Conservation (phyloP, 2,329 filamentous ascomycete genomes). For the Exophiala xenobiotica region DNA sequence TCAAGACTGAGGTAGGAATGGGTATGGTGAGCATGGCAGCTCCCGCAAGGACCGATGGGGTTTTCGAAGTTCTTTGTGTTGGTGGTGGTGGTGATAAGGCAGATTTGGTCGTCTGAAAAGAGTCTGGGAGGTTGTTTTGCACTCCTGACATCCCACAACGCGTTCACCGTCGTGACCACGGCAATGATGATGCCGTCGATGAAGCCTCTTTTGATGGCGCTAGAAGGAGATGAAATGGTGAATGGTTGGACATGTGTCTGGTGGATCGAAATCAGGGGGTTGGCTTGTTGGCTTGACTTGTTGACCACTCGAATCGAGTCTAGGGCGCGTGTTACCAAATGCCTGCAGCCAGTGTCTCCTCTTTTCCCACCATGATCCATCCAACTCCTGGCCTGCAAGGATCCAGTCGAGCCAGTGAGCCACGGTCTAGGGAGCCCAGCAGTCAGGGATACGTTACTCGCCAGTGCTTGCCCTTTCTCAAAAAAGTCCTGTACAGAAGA, state of each 20-base stretch:
- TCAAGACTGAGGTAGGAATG: conserved; percentile 7
- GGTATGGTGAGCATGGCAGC: background rate
- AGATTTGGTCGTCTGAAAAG: too few relatives aligned
- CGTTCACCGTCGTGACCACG: too few relatives aligned
- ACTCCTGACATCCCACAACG: too few relatives aligned
- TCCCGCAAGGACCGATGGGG: conserved; percentile 21
- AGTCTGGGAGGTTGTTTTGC: too few relatives aligned
- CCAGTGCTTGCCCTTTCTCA: background rate
- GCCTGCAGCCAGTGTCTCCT: conserved; percentile 4
- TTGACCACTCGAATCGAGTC: conserved; percentile 1
- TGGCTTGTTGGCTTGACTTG: background rate
- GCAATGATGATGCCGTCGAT: too few relatives aligned
- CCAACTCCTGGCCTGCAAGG: too few relatives aligned
- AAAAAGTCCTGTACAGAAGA: conserved; percentile 1
- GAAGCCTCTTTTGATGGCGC: background rate
- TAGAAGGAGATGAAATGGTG: background rate
- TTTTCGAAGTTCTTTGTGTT: too few relatives aligned
- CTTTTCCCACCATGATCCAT: too few relatives aligned
- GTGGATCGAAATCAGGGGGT: conserved; percentile 6
- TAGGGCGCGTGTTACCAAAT: conserved; percentile 6
- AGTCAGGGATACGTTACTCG: background rate
- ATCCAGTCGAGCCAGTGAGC: background rate
- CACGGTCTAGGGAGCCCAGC: background rate
- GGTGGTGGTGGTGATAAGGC: too few relatives aligned
- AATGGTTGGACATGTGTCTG: background rate